Conservation (phyloP, 495 filamentous ascomycete species). For the Ramalina peruviana region DNA sequence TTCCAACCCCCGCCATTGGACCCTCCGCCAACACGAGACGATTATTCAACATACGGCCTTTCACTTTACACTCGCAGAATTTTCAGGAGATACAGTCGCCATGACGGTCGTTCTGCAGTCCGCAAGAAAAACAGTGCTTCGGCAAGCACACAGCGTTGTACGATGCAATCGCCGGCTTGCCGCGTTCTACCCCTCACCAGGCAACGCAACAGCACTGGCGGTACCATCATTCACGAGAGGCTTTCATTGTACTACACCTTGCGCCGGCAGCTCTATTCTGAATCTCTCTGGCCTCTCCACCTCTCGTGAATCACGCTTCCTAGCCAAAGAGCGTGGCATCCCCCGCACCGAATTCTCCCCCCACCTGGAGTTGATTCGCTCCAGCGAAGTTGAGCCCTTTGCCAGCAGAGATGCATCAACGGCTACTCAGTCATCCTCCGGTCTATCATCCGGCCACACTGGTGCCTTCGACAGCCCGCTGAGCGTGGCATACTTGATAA, state of each 20-base stretch:
- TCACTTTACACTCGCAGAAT: no score
- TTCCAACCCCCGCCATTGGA: no score
- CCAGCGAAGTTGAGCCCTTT: conserved; percentile 3
- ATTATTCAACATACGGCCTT: no score
- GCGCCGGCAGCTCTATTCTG: background rate
- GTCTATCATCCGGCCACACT: background rate
- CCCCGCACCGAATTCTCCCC: conserved; percentile 8
- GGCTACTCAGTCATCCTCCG: background rate
- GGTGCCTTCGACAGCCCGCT: background rate
- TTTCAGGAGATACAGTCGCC: no score
- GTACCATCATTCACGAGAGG: no score
- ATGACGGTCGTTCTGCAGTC: no score
- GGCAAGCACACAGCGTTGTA: no score
- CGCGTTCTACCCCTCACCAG: no score
- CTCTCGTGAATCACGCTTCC: conserved; percentile 3
- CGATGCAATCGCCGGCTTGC: no score
- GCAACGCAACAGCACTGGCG: no score
- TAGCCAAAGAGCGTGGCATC: conserved; percentile 3
- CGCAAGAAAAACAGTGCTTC: no score
- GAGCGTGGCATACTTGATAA: background rate
- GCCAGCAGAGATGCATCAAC: background rate
- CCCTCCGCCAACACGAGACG: no score
- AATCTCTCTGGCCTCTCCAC: conserved; percentile 2
- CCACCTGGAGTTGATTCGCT: conserved; percentile 6
- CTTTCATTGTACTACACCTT: background rate